Percentiles rank a stretch among this genome's conserved stretches.
Conservation (phyloP, 768 basidiomycete genomes). For the Russula vinacea region DNA sequence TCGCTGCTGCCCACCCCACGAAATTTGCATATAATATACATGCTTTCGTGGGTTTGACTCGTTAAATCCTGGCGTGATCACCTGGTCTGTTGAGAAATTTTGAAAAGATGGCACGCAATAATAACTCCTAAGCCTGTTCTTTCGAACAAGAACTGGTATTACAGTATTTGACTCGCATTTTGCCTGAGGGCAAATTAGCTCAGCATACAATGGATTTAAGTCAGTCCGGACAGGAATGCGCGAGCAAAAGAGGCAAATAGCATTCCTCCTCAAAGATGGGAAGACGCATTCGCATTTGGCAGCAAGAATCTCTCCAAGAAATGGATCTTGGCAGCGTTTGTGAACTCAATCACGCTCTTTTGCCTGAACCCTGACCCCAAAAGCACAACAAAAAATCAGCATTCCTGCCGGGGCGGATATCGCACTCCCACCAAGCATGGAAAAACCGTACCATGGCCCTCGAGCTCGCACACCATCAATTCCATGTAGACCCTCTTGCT, state of each 20-base stretch:
- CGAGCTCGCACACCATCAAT: constrained; percentile 42
- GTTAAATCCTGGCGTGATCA: background rate
- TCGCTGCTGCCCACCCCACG: constrained; percentile 21
- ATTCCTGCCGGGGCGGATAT: background rate
- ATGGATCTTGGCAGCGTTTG: constrained; percentile 41
- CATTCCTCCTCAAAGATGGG: background rate
- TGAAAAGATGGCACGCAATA: too few relatives aligned
- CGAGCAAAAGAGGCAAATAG: too few relatives aligned
- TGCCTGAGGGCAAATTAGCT: too few relatives aligned
- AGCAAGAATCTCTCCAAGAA: constrained; percentile 41
- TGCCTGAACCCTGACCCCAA: constrained; percentile 40
- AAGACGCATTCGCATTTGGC: constrained; percentile 18
- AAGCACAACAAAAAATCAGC: background rate
- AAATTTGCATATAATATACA: constrained; percentile 4
- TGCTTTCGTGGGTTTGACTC: constrained; percentile 8
- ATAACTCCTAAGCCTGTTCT: too few relatives aligned
- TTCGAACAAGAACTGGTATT: too few relatives aligned
- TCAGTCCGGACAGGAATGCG: too few relatives aligned
- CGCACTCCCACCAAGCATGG: background rate
- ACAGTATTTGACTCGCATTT: too few relatives aligned
- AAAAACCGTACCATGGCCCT: constrained; percentile 40
- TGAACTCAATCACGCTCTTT: constrained; percentile 45
- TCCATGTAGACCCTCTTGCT: constrained; percentile 36
- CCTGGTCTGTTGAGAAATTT: background rate
- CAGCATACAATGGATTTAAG: too few relatives aligned